Percentiles rank a stretch among this genome's conserved stretches.
phyloP scores from a whole-genome alignment of 306 rosid genomes.

The Acacia crassicarpa region DNA sequence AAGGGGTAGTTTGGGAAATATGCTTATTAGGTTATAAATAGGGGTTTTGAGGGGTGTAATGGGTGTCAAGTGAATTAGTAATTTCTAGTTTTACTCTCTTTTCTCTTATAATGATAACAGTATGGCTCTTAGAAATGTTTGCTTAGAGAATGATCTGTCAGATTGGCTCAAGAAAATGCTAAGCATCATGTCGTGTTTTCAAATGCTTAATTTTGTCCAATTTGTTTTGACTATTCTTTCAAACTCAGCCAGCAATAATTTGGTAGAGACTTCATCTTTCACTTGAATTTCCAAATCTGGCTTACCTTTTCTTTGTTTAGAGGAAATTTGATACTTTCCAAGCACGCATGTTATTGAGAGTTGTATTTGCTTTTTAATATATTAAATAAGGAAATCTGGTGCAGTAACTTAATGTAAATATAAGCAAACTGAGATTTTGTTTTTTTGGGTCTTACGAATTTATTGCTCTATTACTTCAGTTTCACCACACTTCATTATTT shows the following conservation, averaged over 20 bases:
- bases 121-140: background rate
- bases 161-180: slow-evolving; percentile 16
- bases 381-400: background rate
- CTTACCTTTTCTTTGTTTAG: background rate
- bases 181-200: background rate
- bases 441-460: background rate
- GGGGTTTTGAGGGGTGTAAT: too few species aligned
- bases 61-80: too few species aligned
- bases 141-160: slow-evolving; percentile 13
- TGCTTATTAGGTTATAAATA: too few species aligned
- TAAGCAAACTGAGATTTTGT: background rate
- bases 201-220: background rate
- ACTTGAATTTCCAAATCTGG: background rate
- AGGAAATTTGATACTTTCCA: slow-evolving; percentile 7
- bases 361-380: background rate
- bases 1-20: too few species aligned
- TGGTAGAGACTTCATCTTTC: background rate
- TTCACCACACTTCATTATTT: background rate
- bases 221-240: background rate
- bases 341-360: background rate
- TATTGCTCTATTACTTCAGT: background rate
- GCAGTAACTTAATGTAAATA: background rate
- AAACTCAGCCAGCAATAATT: slow-evolving; percentile 3
- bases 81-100: too few species aligned
- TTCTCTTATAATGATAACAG: too few species aligned